Conservation (phyloP, 2,329 filamentous ascomycete species). For the Bipolaris sorokiniana region DNA sequence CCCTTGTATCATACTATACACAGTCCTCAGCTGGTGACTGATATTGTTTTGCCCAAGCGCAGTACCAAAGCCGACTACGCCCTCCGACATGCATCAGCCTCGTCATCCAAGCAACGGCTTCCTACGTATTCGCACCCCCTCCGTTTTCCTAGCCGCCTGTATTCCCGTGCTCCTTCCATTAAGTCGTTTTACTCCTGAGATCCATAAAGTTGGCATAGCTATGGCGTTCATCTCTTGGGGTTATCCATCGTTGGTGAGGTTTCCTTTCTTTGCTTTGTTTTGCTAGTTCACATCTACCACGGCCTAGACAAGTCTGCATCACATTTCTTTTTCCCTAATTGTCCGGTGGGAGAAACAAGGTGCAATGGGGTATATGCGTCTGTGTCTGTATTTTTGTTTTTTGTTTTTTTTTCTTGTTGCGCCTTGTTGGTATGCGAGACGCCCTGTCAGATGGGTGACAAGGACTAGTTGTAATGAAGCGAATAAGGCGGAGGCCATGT, state of each 20-base stretch:
- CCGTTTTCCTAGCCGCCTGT: slow-evolving; percentile 17
- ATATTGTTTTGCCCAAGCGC: slow-evolving; percentile 1
- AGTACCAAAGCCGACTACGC: slow-evolving; percentile 9
- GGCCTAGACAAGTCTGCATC: neutral
- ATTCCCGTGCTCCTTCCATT: slow-evolving; percentile 11
- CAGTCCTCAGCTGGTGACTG: slow-evolving; percentile 1
- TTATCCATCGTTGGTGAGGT: slow-evolving; percentile 3
- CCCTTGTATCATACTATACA: slow-evolving; percentile 2
- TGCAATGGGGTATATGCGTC: neutral
- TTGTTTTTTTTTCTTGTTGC: neutral
- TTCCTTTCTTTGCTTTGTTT: neutral
- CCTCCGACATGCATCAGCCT: slow-evolving; percentile 11
- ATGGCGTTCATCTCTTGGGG: slow-evolving; percentile 6
- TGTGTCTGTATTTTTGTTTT: neutral
- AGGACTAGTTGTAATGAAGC: slow-evolving; percentile 3
- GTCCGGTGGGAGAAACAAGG: neutral
- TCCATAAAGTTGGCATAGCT: slow-evolving; percentile 10
- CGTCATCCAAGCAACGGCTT: slow-evolving; percentile 7
- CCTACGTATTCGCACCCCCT: slow-evolving; percentile 9
- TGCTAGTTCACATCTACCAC: neutral
- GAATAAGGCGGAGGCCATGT: neutral
- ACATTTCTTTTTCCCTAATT: neutral
- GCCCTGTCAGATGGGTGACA: neutral
- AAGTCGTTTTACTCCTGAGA: slow-evolving; percentile 14
- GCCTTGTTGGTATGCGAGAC: slow-evolving; percentile 3